These are phyloP conservation scores for Orychophragmus violaceus DNA, from an alignment of 345 rosid species.

Conservation along the genomic window DNA sequence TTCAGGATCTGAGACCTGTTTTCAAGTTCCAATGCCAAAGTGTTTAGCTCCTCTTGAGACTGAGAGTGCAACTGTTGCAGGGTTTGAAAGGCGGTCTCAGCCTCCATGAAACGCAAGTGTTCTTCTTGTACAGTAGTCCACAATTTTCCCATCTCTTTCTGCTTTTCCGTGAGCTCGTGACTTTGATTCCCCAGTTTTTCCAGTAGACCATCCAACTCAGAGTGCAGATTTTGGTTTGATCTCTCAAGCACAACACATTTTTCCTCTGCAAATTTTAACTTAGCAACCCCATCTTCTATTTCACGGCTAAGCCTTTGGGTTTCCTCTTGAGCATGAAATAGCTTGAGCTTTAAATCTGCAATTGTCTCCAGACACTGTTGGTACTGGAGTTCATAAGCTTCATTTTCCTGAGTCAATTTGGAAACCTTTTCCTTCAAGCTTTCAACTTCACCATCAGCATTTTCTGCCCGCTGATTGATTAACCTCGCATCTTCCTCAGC, in stretches of 20 bases:
- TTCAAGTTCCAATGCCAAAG: constrained; percentile 60
- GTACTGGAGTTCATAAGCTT: constrained; percentile 57
- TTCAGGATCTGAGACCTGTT: constrained; percentile 50
- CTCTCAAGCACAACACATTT: constrained; percentile 66
- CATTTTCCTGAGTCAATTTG: constrained; percentile 59
- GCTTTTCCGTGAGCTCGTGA: constrained; percentile 75
- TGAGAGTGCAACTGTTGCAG: constrained; percentile 90
- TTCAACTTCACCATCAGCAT: constrained; percentile 68
- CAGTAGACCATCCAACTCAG: constrained; percentile 55
- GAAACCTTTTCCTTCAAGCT: constrained; percentile 51
- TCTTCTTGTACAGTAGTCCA: constrained; percentile 91
- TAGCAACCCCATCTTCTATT: constrained; percentile 57
- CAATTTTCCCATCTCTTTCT: constrained; percentile 75
- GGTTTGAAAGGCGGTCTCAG: constrained; percentile 98
- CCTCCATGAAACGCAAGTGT: constrained; percentile 76
- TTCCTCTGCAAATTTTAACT: constrained; percentile 77
- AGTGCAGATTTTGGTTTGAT: constrained; percentile 64
- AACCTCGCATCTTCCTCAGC: constrained; percentile 57
- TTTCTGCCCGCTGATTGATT: constrained; percentile 46
- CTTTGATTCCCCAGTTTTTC: constrained; percentile 63
- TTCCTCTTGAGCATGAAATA: constrained; percentile 58
- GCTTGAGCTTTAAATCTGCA: constrained; percentile 55
- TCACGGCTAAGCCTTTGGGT: constrained; percentile 61
- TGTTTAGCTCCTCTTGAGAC: constrained; percentile 88
- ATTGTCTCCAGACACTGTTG: constrained; percentile 74